Base-by-base conservation (phyloP, 352 stramenopile species). In the Pythium folliculosum region DNA sequence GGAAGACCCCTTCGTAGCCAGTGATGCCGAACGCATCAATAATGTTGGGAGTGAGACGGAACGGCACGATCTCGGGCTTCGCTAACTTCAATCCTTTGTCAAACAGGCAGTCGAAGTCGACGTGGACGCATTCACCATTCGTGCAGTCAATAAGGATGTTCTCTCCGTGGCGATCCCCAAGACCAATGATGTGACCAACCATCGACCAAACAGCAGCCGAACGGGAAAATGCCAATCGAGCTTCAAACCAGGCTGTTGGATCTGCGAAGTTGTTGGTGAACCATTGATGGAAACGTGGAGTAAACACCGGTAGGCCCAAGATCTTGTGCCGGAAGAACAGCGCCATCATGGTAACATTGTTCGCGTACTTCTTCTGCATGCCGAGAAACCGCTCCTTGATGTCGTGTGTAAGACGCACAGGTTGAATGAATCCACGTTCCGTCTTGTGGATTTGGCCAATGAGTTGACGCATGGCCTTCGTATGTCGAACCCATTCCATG, bases 91-190 rank as follows among this genome's bases (percentile, higher is more conserved):
- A 81, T 7, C 97, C 98, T 72, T 99, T 99, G 77, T 99, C 98
- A 74, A 99, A 99, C 53, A 99, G 89, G 71, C 98, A 99, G 76
- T 99, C 96, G 81, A 99, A 99, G 76, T 99, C 98, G 53, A 99
- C 98, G 80, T 99, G 98, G 13, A 99, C 97, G 66, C 96, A 99
- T 81, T 99, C 97, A 44, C 98, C 98, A 59, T 84, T 98, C 17
- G 78, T 94, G 54, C 86, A 98, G 76, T 99, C 97, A 40, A 99
- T 96, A 16, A 99, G 77, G 69, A 99, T 99, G 73, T 99, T 99
- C 75, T 99, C 98, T 1, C 96, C 95, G 64, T 99, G 98, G 27
- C 98, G 91, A 84, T 97, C 92, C 9, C 92, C 92, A 1, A 98
- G 81, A 21, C 91, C 92, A 19, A 97, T 84, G 27, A 99, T 96